Conservation (phyloP, 2,329 filamentous ascomycete genomes). For the Mollisiaceae sp. region DNA sequence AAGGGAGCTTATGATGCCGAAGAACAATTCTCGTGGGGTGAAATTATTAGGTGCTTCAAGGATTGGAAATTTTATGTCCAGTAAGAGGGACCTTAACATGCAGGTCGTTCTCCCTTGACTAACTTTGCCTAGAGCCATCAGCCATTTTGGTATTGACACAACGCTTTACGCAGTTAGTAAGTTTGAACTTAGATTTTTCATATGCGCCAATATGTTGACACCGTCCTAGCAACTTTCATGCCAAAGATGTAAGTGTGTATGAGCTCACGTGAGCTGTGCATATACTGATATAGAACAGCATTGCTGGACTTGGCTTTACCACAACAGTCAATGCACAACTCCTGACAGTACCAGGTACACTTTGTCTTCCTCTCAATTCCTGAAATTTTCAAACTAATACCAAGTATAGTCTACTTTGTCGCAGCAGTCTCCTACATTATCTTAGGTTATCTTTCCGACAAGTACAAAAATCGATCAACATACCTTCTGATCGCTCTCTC, state of each 20-base stretch:
- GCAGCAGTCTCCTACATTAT: conserved; percentile 16
- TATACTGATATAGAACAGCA: neutral
- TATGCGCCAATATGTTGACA: neutral
- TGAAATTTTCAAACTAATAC: no score
- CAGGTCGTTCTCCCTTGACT: no score
- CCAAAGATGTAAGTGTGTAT: conserved; percentile 9
- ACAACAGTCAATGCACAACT: conserved; percentile 14
- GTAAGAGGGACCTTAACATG: neutral
- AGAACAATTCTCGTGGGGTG: conserved; percentile 17
- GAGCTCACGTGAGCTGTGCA: neutral
- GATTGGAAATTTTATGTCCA: conserved; percentile 19
- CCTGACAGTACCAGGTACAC: conserved; percentile 9
- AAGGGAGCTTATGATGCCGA: conserved; percentile 7
- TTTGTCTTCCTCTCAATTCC: no score
- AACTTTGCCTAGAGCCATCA: conserved; percentile 4
- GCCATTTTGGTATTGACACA: conserved; percentile 17
- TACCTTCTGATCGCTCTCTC: conserved; percentile 7
- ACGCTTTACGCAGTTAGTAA: conserved; percentile 17
- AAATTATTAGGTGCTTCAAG: conserved; percentile 10
- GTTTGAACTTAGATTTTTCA: neutral
- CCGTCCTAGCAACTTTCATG: conserved; percentile 11
- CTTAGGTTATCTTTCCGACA: conserved; percentile 12
- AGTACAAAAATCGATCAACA: conserved; percentile 10
- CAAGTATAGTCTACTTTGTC: conserved; percentile 11
- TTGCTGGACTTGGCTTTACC: conserved; percentile 18